These are phyloP conservation scores for Tylopilus orsonianus DNA, from an alignment of 1,284 basidiomycete genomes.

Conservation along the genomic window DNA sequence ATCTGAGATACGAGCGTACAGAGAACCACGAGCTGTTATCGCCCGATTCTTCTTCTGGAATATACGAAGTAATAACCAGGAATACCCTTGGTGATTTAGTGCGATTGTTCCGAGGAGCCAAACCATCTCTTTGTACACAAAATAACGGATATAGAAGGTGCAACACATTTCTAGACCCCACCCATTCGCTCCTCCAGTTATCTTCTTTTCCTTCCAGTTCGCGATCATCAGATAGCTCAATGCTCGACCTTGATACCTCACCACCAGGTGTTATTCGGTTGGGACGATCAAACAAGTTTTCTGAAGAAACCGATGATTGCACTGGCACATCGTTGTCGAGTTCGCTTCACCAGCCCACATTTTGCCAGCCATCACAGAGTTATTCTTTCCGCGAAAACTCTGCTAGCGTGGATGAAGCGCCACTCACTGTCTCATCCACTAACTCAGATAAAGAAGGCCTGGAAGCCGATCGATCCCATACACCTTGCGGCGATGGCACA, in stretches of 20 bases:
- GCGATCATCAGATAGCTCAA: constrained; percentile 13
- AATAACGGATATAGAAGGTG: neutral
- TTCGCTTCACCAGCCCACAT: neutral
- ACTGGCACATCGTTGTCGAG: neutral
- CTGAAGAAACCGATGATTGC: neutral
- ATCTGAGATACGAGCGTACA: neutral
- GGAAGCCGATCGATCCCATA: neutral
- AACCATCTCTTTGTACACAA: neutral
- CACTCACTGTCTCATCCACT: neutral
- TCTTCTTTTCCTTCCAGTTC: constrained; percentile 21
- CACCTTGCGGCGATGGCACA: neutral
- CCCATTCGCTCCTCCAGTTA: constrained; percentile 17
- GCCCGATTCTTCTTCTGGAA: neutral
- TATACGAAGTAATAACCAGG: neutral
- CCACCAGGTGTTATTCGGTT: constrained; percentile 5
- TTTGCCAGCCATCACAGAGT: neutral
- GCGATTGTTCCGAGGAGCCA: neutral
- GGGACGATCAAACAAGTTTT: neutral
- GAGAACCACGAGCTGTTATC: neutral
- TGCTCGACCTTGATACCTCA: constrained; percentile 30
- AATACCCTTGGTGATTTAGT: constrained; percentile 3
- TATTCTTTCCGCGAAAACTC: neutral
- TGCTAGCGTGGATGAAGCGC: constrained; percentile 1
- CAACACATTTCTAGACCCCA: neutral
- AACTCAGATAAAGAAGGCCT: neutral